These are phyloP conservation scores for Bombardia bombarda DNA, from an alignment of 495 filamentous ascomycete species.

Conservation along the genomic window DNA sequence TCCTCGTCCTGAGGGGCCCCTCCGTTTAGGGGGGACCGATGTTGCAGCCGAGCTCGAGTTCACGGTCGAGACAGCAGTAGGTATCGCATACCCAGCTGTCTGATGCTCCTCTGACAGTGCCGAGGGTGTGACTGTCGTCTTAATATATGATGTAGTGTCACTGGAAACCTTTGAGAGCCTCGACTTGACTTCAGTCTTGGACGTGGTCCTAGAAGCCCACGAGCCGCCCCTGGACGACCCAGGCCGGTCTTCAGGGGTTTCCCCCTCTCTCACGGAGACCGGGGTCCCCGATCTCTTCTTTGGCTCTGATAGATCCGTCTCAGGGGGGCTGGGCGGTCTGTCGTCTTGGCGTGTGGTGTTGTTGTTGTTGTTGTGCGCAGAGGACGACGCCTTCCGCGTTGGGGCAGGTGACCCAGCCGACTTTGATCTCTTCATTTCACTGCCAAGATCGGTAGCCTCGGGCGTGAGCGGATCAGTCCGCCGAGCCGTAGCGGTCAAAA, in stretches of 20 bases:
- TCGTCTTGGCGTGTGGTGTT: slow-evolving; percentile 30
- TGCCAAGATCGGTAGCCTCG: slow-evolving; percentile 66
- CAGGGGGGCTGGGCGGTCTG: slow-evolving; percentile 47
- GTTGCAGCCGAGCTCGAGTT: slow-evolving; percentile 42
- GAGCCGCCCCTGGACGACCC: slow-evolving; percentile 32
- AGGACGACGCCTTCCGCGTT: slow-evolving; percentile 19
- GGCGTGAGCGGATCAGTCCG: slow-evolving; percentile 59
- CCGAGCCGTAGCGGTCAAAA: slow-evolving; percentile 26
- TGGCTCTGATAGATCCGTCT: slow-evolving; percentile 45
- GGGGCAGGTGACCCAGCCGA: slow-evolving; percentile 19
- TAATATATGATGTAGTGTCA: slow-evolving; percentile 30
- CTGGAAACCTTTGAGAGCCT: slow-evolving; percentile 40
- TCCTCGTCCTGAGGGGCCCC: slow-evolving; percentile 17
- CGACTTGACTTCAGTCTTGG: slow-evolving; percentile 39
- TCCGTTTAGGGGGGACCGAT: slow-evolving; percentile 55
- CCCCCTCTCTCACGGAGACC: slow-evolving; percentile 23
- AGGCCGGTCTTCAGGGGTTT: slow-evolving; percentile 22
- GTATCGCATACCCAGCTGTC: slow-evolving; percentile 8
- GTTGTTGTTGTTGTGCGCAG: no score
- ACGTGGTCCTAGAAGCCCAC: slow-evolving; percentile 33
- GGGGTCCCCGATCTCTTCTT: slow-evolving; percentile 31
- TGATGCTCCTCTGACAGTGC: not conserved
- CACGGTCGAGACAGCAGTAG: slow-evolving; percentile 15
- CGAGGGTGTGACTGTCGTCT: slow-evolving; percentile 17
- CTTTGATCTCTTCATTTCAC: slow-evolving; percentile 35